phyloP scores from a whole-genome alignment of 2,329 filamentous ascomycete genomes.

The Gaeumannomyces sp. region DNA sequence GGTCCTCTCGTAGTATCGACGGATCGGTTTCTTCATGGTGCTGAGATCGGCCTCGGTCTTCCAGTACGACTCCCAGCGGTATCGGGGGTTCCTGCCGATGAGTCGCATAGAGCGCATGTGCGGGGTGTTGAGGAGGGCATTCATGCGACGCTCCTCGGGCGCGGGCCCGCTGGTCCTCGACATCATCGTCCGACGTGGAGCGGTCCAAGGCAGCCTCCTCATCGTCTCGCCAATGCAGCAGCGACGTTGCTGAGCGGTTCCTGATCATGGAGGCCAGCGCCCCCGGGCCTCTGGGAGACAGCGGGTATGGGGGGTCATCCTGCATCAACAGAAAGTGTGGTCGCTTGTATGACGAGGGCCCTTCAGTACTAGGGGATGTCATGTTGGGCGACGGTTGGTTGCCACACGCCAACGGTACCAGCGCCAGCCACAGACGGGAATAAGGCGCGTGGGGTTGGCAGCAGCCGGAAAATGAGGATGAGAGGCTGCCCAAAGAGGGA shows the following conservation, averaged over 20 bases:
- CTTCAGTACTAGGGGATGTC: constrained; percentile 17
- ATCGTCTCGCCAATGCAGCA: constrained; percentile 16
- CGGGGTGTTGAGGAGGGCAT: constrained; percentile 55
- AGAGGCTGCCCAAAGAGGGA: neutral
- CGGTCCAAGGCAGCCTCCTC: constrained; percentile 16
- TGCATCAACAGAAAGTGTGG: constrained; percentile 26
- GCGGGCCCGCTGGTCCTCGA: constrained; percentile 38
- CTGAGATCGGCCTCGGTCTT: constrained; percentile 71
- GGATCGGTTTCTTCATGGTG: constrained; percentile 59
- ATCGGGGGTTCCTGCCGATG: constrained; percentile 82
- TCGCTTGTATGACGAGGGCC: constrained; percentile 17
- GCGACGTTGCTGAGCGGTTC: constrained; percentile 34
- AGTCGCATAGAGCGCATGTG: constrained; percentile 77
- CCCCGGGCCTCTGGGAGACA: constrained; percentile 35
- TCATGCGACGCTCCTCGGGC: constrained; percentile 54
- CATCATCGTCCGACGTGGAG: constrained; percentile 4
- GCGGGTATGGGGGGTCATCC: constrained; percentile 49
- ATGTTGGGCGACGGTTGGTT: constrained; percentile 13
- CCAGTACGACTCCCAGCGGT: constrained; percentile 83
- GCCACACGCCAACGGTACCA: neutral
- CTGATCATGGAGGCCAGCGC: constrained; percentile 30
- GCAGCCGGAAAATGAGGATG: neutral
- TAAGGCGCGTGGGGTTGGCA: too few species aligned
- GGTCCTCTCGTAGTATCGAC: constrained; percentile 81
- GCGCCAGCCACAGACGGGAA: neutral